phyloP scores from a whole-genome alignment of 495 filamentous ascomycete species.

The Aspergillus panamensis region DNA sequence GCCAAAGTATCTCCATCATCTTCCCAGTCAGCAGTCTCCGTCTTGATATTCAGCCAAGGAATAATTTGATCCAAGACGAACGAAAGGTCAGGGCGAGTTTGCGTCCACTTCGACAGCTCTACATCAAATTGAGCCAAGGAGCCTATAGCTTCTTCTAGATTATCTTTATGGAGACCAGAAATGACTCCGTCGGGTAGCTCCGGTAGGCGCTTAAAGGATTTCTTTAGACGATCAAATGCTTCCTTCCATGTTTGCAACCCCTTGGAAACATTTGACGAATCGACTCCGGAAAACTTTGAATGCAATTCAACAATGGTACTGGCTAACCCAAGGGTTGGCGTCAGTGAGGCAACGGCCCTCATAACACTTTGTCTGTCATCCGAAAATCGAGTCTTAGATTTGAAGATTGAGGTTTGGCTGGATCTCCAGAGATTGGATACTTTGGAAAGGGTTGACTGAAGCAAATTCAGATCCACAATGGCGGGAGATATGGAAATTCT shows the following conservation, averaged over 20 bases:
- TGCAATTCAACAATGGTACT: conserved; percentile 53
- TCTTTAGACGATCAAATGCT: conserved; percentile 36
- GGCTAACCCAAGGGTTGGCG: conserved; percentile 46
- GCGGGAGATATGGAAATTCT: conserved; percentile 50
- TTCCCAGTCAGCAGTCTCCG: conserved; percentile 9
- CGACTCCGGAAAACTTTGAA: conserved; percentile 52
- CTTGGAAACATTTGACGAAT: conserved; percentile 39
- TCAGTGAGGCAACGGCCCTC: conserved; percentile 46
- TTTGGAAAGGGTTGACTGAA: conserved; percentile 37
- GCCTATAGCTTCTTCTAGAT: conserved; percentile 43
- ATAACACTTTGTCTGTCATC: conserved; percentile 22
- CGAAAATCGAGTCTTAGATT: conserved; percentile 20
- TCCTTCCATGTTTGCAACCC: conserved; percentile 50
- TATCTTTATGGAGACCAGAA: conserved; percentile 40
- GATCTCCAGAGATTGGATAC: conserved; percentile 44
- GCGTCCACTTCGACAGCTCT: conserved; percentile 41
- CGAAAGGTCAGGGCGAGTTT: conserved; percentile 53
- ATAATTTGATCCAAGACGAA: conserved; percentile 61
- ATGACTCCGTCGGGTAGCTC: conserved; percentile 52
- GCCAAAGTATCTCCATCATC: conserved; percentile 21
- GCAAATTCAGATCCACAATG: conserved; percentile 32
- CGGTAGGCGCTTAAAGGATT: conserved; percentile 46
- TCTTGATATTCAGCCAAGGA: conserved; percentile 37
- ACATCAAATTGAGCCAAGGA: conserved; percentile 42
- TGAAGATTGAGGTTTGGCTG: conserved; percentile 28